Evolutionary conservation across 768 basidiomycete species (phyloP), one percentile per base, ranked within the genome.

Genomic region (Termitomyces eurrhizus): DNA sequence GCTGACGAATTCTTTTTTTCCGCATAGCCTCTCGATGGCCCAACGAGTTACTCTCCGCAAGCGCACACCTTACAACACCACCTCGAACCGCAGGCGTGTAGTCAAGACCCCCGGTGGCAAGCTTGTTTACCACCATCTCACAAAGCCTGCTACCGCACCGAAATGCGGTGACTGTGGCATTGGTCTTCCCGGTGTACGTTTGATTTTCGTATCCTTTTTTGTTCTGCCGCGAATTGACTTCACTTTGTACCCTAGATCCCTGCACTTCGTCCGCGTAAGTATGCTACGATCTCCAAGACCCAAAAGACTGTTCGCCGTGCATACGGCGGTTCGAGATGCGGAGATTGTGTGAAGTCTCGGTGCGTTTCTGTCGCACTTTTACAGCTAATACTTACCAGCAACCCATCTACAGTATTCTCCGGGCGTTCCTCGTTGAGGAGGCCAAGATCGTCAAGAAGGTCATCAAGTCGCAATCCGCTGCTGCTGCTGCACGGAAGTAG

Each of bases 401-500:
- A 53, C n/a, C 39, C 24, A 32, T 3, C 8, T 53, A 0, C 64
- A 98, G 97, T 64, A 95, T 99, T 69, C 89, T 98, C 68, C 92
- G 97, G 62, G 95, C 97, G 64, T 99, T 99, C 88, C 79, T 99
- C 62, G 92, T 99, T 44, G 97, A 98, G 83, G 97, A 99, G 82
- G 97, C 97, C 49, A 98, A 98, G 83, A 98, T 99, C 69, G 97
- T 99, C 73, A 99, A 99, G 89, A 90, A 86, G 79, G 96, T 98
- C 68, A 95, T 98, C 84, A 97, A 97, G 83, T 89, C 90, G 72
- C 93, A 82, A 70, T 73, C 70, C 41, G 64, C 74, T 51, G 65
- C 74, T 53, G 64, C 74, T 52, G 65, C 74, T 50, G 65, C 73
- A 65, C 75, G 77, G 69, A 80, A 81, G 71, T 80, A 79, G 69